Evolutionary conservation across 106 monocot genomes (phyloP).

Genomic region (Alisma plantagoaquatica): DNA sequence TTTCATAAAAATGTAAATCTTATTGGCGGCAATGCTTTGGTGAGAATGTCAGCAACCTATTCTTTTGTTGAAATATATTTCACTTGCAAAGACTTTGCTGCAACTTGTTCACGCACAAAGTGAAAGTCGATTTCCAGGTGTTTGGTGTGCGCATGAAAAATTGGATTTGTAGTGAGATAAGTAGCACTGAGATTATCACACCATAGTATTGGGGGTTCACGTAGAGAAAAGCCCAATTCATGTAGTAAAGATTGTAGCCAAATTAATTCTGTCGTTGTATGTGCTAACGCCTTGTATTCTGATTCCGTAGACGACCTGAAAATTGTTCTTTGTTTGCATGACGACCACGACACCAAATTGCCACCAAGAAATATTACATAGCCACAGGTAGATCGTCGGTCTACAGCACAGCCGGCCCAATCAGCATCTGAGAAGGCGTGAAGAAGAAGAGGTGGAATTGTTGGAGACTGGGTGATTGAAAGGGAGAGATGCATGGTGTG

Average conservation of each 20-base stretch:
- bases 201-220: neutral
- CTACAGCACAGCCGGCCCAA: neutral
- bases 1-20: neutral
- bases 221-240: neutral
- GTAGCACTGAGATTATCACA: neutral
- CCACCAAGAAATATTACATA: neutral
- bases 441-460: neutral
- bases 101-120: neutral
- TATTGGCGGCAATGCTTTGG: neutral
- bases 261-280: neutral
- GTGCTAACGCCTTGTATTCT: neutral
- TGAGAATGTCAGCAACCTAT: neutral
- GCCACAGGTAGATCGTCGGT: neutral
- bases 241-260: neutral
- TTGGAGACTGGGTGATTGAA: neutral
- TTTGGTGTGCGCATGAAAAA: neutral
- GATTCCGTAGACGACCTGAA: no score
- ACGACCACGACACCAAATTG: neutral
- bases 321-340: neutral
- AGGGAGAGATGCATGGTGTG: neutral
- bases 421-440: neutral
- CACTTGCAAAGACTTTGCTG: no score
- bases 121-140: conserved; percentile 1
- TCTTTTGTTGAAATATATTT: no score
- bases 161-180: neutral